A percentile compares a stretch with the other conserved stretches of the same genome.
Conservation (phyloP, 108 stramenopile genomes). For the Stephanodiscus triporus region DNA sequence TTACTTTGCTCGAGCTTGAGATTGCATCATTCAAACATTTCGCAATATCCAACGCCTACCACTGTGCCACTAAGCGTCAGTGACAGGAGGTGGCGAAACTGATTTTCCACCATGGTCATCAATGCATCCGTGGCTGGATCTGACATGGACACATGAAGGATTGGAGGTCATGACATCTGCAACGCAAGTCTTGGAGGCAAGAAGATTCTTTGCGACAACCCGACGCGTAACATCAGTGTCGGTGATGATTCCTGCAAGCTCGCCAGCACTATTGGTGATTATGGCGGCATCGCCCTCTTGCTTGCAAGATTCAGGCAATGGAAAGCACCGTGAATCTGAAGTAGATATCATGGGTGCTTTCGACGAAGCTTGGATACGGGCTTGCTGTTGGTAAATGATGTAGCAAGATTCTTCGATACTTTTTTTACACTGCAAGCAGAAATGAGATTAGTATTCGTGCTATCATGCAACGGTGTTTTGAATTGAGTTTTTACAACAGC, state of each 20-base stretch:
- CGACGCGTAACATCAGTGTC: slow-evolving; percentile 82
- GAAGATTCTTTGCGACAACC: slow-evolving; percentile 73
- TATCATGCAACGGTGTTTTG: slow-evolving; percentile 28
- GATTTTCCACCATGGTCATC: slow-evolving; percentile 92
- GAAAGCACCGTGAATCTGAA: slow-evolving; percentile 51
- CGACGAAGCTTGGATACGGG: slow-evolving; percentile 75
- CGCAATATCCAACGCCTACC: slow-evolving; percentile 92
- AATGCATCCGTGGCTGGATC: slow-evolving; percentile 91
- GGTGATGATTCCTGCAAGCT: slow-evolving; percentile 83
- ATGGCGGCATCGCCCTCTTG: slow-evolving; percentile 74
- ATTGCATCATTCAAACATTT: slow-evolving; percentile 96
- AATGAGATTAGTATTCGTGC: slow-evolving; percentile 9
- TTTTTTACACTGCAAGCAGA: slow-evolving; percentile 21
- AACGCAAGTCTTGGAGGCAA: slow-evolving; percentile 59
- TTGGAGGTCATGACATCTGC: slow-evolving; percentile 84
- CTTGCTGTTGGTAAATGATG: slow-evolving; percentile 7
- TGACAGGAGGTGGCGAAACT: slow-evolving; percentile 90
- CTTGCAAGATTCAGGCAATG: slow-evolving; percentile 65
- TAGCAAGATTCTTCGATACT: slow-evolving; percentile 6
- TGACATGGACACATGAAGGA: slow-evolving; percentile 78
- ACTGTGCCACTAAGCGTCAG: slow-evolving; percentile 80
- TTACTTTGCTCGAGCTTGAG: slow-evolving; percentile 77
- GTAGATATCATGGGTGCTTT: slow-evolving; percentile 67
- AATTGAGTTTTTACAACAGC: slow-evolving; percentile 3
- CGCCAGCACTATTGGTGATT: slow-evolving; percentile 58